Percentiles rank a stretch among this genome's conserved stretches.
Evolutionary conservation across 2,329 filamentous ascomycete genomes (phyloP).

Genomic region (Pseudonectria buxi): DNA sequence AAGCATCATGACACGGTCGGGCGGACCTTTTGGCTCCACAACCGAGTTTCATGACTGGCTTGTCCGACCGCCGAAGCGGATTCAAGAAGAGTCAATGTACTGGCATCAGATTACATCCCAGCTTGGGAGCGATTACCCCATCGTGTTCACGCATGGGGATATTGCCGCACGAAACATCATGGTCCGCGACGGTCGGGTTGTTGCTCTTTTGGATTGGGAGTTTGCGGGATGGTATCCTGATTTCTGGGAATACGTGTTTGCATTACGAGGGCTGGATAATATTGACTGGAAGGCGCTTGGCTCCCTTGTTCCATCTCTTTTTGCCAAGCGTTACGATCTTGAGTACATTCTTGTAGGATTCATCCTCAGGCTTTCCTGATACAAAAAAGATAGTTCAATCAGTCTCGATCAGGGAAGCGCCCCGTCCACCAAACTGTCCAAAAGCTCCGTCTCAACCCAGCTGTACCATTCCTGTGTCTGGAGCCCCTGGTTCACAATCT

Average conservation of each 20-base stretch:
- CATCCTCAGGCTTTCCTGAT: slow-evolving; percentile 2
- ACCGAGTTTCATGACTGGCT: slow-evolving; percentile 19
- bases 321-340: slow-evolving; percentile 5
- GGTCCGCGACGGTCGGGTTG: slow-evolving; percentile 5
- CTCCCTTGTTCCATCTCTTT: slow-evolving; percentile 3
- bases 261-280: slow-evolving; percentile 8
- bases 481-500: background rate
- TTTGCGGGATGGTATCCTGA: slow-evolving; percentile 7
- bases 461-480: slow-evolving; percentile 2
- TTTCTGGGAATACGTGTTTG: slow-evolving; percentile 10
- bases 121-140: slow-evolving; percentile 9
- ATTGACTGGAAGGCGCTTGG: slow-evolving; percentile 11
- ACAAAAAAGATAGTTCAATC: background rate
- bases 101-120: slow-evolving; percentile 19
- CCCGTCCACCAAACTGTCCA: background rate
- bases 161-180: slow-evolving; percentile 11
- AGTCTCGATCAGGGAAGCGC: background rate
- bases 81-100: slow-evolving; percentile 8
- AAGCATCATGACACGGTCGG: slow-evolving; percentile 15
- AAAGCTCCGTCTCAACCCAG: background rate
- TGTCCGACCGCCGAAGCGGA: slow-evolving; percentile 11
- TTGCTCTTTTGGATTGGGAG: slow-evolving; percentile 9
- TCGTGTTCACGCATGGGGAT: slow-evolving; percentile 11
- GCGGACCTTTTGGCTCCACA: slow-evolving; percentile 14
- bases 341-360: slow-evolving; percentile 10